Evolutionary conservation across 768 basidiomycete species (phyloP), one percentile per base, ranked within the genome.

Genomic region (Tricholomella constricta): DNA sequence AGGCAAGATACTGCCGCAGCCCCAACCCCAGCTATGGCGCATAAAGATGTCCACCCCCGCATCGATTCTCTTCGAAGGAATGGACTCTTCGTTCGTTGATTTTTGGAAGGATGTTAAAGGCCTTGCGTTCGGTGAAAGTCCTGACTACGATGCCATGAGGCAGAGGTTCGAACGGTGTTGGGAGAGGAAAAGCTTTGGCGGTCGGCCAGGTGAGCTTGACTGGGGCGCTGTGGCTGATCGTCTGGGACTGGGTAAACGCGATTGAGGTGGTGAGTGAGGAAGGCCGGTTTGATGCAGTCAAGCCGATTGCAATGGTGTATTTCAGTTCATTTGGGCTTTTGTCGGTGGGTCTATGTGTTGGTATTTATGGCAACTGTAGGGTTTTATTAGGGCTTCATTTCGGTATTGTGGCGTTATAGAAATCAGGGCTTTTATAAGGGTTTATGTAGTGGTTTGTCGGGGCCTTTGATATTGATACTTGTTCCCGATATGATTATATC

Each of bases 81-180:
- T 70, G 66, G 61, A 67, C 41, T 40, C 38, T 1, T 60, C 59
- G 26, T 71, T 69, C 43, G 27, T 62, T 1, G 62, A 65, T 7
- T 71, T 64, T 54, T 71, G 65, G 68, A 59, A 59, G 23, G 69
- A 70, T 31, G 58, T 71, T 15, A 62, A 63, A 51, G 56, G 62
- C 17, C 58, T 69, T 14, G 69, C 68, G 26, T 69, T 66, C 53
- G 68, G 61, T 1, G 71, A 70, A 52, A 50, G 48, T 19, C 68
- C 69, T 0, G 59, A 67, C 48, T 71, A 71, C 54, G 56, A 53
- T 17, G n/a, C 22, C 10, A 61, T 71, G 58, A 57, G 44, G 15
- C 41, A 37, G 11, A 51, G 61, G 7, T 71, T 71, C 35, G 54
- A 48, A 23, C 48, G 45, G 19, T 62, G 58, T 48, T 71, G 63